Percentiles rank a stretch among this genome's conserved stretches.
Conservation (phyloP, 768 basidiomycete genomes). For the Naematelia aurantialba region DNA sequence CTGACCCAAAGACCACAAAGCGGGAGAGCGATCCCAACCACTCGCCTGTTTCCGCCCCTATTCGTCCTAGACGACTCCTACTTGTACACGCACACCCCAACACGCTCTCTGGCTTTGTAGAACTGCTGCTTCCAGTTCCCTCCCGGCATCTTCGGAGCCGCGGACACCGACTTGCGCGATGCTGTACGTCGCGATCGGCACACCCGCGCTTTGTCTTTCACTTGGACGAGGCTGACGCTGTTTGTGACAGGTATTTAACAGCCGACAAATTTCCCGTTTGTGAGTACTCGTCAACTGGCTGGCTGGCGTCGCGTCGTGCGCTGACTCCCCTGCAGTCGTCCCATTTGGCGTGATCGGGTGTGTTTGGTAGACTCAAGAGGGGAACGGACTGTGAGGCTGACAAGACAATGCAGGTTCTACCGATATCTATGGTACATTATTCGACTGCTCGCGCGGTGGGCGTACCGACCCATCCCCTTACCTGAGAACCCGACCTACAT, state of each 20-base stretch:
- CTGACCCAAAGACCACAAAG: background rate
- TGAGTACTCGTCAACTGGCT: constrained; percentile 58
- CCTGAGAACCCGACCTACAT: constrained; percentile 87
- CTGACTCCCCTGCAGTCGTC: constrained; percentile 57
- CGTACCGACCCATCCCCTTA: constrained; percentile 82
- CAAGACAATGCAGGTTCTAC: constrained; percentile 63
- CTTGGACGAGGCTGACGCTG: background rate
- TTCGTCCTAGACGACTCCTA: background rate
- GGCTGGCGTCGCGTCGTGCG: no score
- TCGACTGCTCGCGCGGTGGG: constrained; percentile 69
- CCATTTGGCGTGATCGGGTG: constrained; percentile 52
- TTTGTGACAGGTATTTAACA: constrained; percentile 62
- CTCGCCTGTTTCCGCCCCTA: no score
- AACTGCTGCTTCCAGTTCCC: background rate
- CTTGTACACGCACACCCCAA: background rate
- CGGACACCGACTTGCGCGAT: constrained; percentile 4
- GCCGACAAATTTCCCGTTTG: constrained; percentile 87
- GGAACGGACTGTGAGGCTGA: background rate
- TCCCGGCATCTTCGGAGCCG: background rate
- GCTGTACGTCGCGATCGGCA: no score
- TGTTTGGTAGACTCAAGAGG: no score
- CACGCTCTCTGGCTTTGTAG: background rate
- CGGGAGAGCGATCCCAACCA: no score
- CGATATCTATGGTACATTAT: constrained; percentile 91
- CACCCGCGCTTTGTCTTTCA: no score